A percentile compares a stretch with the other conserved stretches of the same genome.
Conservation (phyloP, 2,329 filamentous ascomycete genomes). For the Bipolaris victoriae region DNA sequence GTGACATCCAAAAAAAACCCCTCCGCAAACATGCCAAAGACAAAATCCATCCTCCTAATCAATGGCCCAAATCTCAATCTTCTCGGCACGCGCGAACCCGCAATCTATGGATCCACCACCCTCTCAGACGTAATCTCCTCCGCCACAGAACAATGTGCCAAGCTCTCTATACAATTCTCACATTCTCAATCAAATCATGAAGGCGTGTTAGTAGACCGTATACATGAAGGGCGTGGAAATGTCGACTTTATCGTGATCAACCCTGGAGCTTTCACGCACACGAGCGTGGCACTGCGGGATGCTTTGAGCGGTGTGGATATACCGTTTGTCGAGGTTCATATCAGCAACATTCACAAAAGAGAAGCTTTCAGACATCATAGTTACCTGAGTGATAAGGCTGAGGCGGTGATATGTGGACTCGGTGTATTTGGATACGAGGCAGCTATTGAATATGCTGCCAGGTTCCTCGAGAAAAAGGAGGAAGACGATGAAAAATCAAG, state of each 20-base stretch:
- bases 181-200: slow-evolving; percentile 80
- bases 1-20: background rate
- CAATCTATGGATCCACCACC: slow-evolving; percentile 74
- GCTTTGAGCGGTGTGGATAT: slow-evolving; percentile 71
- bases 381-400: slow-evolving; percentile 77
- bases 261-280: slow-evolving; percentile 76
- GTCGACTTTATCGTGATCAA: slow-evolving; percentile 76
- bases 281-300: slow-evolving; percentile 76
- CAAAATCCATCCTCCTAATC: slow-evolving; percentile 68
- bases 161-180: slow-evolving; percentile 59
- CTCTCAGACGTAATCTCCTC: slow-evolving; percentile 65
- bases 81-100: slow-evolving; percentile 74
- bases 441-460: slow-evolving; percentile 53
- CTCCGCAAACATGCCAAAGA: slow-evolving; percentile 43
- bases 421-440: slow-evolving; percentile 56
- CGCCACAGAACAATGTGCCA: slow-evolving; percentile 58
- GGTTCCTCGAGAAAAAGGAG: slow-evolving; percentile 25
- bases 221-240: slow-evolving; percentile 67
- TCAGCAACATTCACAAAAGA: slow-evolving; percentile 74
- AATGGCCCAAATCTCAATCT: slow-evolving; percentile 87
- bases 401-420: slow-evolving; percentile 73
- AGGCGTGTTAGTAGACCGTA: slow-evolving; percentile 73
- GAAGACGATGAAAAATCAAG: background rate
- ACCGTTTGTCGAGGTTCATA: slow-evolving; percentile 79
- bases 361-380: slow-evolving; percentile 73